phyloP scores from a whole-genome alignment of 192 early-diverging fungal genomes.

The Backusella australiensis region DNA sequence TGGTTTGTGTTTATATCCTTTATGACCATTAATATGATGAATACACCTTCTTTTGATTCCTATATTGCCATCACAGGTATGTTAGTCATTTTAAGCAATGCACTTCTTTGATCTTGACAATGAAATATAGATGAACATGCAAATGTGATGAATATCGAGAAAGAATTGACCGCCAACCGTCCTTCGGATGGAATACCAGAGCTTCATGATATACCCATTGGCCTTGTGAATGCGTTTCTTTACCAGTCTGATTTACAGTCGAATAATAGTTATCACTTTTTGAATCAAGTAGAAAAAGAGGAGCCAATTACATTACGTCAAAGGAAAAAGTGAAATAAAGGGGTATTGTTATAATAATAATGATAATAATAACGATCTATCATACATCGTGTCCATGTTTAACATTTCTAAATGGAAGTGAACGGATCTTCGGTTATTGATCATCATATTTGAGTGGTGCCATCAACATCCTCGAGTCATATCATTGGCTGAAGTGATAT shows the following conservation, averaged over 20 bases:
- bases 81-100: no score
- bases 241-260: constrained; percentile 46
- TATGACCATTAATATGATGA: constrained; percentile 74
- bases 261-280: background rate
- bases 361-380: background rate
- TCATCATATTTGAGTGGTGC: background rate
- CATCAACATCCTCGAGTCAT: background rate
- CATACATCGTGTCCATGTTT: no score
- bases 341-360: background rate
- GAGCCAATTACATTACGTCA: background rate
- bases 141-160: constrained; percentile 41
- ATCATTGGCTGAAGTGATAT: background rate
- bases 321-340: background rate
- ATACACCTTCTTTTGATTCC: constrained; percentile 74
- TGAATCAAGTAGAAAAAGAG: no score
- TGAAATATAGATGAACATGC: constrained; percentile 49
- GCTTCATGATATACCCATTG: constrained; percentile 66
- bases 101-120: no score
- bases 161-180: constrained; percentile 10
- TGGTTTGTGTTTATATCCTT: constrained; percentile 74
- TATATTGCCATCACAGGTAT: constrained; percentile 71
- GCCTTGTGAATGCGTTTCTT: constrained; percentile 68
- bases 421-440: background rate
- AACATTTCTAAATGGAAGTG: no score
- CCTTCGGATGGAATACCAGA: constrained; percentile 57